A percentile compares a stretch with the other conserved stretches of the same genome.
Evolutionary conservation across 1,284 basidiomycete genomes (phyloP).

Genomic region (Meira nashicola): DNA sequence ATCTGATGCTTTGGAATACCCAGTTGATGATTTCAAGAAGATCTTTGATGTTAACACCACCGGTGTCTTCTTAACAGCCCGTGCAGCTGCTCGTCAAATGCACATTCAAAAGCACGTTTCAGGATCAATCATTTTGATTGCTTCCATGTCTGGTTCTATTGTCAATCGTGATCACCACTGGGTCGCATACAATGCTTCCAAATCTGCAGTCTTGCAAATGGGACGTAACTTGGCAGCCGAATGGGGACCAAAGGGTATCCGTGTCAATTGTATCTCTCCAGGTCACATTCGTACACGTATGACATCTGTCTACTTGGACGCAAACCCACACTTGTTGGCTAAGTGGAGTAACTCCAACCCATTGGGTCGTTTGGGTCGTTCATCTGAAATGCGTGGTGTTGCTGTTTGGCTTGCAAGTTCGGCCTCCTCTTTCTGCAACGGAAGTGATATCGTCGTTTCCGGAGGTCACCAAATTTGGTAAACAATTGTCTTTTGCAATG

Average conservation of each 20-base stretch:
- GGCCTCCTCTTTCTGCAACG: slow-evolving; percentile 51
- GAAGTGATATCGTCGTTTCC: slow-evolving; percentile 48
- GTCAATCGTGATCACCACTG: slow-evolving; percentile 69
- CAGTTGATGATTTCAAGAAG: slow-evolving; percentile 66
- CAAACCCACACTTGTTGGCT: slow-evolving; percentile 64
- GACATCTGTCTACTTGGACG: slow-evolving; percentile 71
- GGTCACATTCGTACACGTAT: slow-evolving; percentile 60
- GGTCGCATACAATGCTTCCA: slow-evolving; percentile 75
- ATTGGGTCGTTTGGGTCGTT: slow-evolving; percentile 67
- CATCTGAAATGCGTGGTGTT: slow-evolving; percentile 73
- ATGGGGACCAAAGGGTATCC: slow-evolving; percentile 61
- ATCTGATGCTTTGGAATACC: slow-evolving; percentile 66
- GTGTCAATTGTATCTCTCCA: slow-evolving; percentile 49
- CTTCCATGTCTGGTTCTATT: slow-evolving; percentile 79
- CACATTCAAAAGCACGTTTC: slow-evolving; percentile 62
- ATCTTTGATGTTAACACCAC: slow-evolving; percentile 63
- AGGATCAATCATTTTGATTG: slow-evolving; percentile 76
- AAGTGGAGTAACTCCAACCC: slow-evolving; percentile 74
- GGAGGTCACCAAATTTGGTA: slow-evolving; percentile 53
- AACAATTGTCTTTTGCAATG: slow-evolving; percentile 6
- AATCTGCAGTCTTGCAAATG: slow-evolving; percentile 76
- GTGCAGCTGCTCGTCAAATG: slow-evolving; percentile 74
- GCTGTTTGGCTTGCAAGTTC: slow-evolving; percentile 69
- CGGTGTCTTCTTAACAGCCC: slow-evolving; percentile 72
- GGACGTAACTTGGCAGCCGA: slow-evolving; percentile 77